Base-by-base conservation (phyloP, 768 basidiomycete genomes). In the Mrakia blollopis region DNA sequence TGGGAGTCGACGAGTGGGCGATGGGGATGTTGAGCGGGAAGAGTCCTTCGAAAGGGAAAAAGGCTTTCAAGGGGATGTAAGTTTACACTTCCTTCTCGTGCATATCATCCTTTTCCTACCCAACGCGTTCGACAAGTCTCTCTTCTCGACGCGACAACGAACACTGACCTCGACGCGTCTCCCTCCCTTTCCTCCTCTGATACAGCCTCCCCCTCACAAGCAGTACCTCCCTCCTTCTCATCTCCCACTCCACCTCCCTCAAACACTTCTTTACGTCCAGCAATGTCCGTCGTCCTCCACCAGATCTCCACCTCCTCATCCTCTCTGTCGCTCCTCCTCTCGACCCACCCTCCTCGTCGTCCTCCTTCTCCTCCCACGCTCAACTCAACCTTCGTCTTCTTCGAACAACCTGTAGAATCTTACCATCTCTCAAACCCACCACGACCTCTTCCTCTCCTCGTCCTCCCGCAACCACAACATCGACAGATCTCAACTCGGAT, bases 191-290 rank as follows among this genome's bases (percentile, higher is more conserved):
- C 50, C 10, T n/a, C n/a, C n/a, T n/a, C n/a, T n/a, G n/a, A n/a
- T n/a, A n/a, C 52, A 61, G 72, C 28, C 72, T 72, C 50, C 72
- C 60, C 32, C 60, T 72, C 28, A 57, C 72, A 25, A 21, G 18
- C 65, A 57, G 32, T 16, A 47, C 72, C 25, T 72, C 72, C 25
- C 72, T 72, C 54, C 72, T 72, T 35, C 52, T 72, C 54, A 16
- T 54, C 35, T 72, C 72, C 28, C 72, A 72, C 32, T 47, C 44
- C 52, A 52, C 54, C 23, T 52, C 72, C 13, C 52, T 72, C 32
- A 37, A 41, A 18, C 52, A 57, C 35, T 72, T 72, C 60, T 60
- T 30, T 32, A 39, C 72, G 9, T 52, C 18, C 39, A n/a, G 8
- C 57, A 16, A 2, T 23, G 5, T 23, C n/a, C 37, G 37, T 39